Evolutionary conservation across 345 rosid species (phyloP).

Genomic region (Acer saccharum): DNA sequence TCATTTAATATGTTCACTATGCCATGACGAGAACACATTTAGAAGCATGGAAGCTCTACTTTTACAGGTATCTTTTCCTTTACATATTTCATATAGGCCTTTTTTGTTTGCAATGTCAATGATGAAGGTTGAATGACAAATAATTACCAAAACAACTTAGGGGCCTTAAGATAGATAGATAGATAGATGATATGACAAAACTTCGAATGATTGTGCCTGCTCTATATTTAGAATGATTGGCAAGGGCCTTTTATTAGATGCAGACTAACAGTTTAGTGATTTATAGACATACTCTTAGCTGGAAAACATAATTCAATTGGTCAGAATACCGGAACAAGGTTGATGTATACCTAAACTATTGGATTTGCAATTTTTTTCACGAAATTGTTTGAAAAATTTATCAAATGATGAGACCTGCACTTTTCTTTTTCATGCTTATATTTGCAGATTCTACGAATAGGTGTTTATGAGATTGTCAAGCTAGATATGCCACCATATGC

Average conservation of each 20-base stretch:
- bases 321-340: neutral
- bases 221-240: neutral
- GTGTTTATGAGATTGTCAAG: slow-evolving; percentile 87
- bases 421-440: slow-evolving; percentile 10
- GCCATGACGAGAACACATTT: slow-evolving; percentile 69
- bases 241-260: neutral
- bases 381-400: neutral
- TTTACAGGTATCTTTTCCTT: slow-evolving; percentile 59
- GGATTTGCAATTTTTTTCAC: slow-evolving; percentile 1
- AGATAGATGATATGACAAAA: neutral
- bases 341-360: neutral
- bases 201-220: neutral
- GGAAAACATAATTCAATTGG: neutral
- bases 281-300: neutral
- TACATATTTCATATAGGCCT: slow-evolving; percentile 7
- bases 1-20: slow-evolving; percentile 72
- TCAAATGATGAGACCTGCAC: neutral
- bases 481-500: slow-evolving; percentile 95
- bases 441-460: slow-evolving; percentile 84
- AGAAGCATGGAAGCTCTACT: slow-evolving; percentile 91
- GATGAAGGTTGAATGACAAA: neutral
- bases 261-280: neutral
- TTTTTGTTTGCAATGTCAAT: slow-evolving; percentile 16
- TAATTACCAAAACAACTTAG: neutral
- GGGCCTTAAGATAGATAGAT: neutral